Evolutionary conservation across 306 rosid species (phyloP).

Genomic region (Cucurbita ficifolia): DNA sequence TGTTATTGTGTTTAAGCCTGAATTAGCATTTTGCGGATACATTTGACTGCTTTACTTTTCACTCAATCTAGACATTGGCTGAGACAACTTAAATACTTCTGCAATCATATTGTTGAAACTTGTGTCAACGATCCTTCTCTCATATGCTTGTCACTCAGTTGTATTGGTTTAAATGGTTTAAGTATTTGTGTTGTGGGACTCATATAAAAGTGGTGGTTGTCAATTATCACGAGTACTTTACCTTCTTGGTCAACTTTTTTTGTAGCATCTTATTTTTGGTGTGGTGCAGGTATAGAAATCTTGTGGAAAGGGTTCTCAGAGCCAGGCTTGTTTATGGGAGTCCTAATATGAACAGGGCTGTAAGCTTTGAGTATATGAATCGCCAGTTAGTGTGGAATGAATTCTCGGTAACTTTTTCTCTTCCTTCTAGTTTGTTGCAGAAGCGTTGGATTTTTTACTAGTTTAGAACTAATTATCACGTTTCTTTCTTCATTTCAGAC

Average conservation of each 20-base stretch:
- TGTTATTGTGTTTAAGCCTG: not conserved
- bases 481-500: not conserved
- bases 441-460: not conserved
- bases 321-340: slow-evolving; percentile 97
- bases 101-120: not conserved
- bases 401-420: slow-evolving; percentile 56
- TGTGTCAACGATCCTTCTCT: not conserved
- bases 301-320: slow-evolving; percentile 77
- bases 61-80: not conserved
- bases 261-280: slow-evolving; percentile 4
- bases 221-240: not conserved
- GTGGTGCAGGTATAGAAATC: slow-evolving; percentile 72
- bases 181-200: not conserved
- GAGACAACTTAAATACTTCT: not conserved
- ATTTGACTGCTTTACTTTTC: not conserved
- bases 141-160: not conserved
- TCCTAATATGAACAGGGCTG: slow-evolving; percentile 94
- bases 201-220: not conserved
- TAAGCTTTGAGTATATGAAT: slow-evolving; percentile 98
- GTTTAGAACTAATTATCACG: not conserved
- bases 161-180: not conserved
- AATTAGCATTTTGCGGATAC: not conserved
- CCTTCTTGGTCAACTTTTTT: not conserved
- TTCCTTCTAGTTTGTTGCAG: not conserved
- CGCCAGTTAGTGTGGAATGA: slow-evolving; percentile 98